phyloP scores from a whole-genome alignment of 768 basidiomycete genomes.

The Melanogaster broomeanus region DNA sequence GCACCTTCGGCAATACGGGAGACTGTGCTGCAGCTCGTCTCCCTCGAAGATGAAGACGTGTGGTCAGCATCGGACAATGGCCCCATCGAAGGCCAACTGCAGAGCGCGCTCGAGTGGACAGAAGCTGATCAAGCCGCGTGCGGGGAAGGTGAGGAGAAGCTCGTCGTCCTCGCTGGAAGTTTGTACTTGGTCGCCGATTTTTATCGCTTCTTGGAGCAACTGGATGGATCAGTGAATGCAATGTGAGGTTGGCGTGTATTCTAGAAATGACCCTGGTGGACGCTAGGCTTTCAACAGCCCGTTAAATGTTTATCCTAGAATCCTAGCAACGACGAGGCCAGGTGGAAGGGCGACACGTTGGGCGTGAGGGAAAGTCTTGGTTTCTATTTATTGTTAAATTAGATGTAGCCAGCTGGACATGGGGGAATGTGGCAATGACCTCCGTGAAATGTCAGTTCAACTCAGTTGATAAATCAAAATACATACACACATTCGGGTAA shows the following conservation, averaged over 20 bases:
- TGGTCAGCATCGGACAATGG: slow-evolving; percentile 43
- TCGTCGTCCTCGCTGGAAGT: slow-evolving; percentile 86
- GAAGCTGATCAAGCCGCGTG: slow-evolving; percentile 11
- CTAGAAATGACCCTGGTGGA: background rate
- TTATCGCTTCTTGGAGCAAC: slow-evolving; percentile 53
- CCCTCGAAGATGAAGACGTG: slow-evolving; percentile 40
- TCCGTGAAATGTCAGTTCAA: no score
- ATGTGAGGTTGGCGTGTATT: background rate
- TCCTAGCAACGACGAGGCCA: no score
- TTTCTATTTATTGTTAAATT: no score
- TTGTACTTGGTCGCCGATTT: slow-evolving; percentile 94
- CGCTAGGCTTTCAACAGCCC: background rate
- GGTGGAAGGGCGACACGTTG: no score
- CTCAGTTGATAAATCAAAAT: no score
- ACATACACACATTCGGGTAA: background rate
- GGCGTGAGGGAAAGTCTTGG: no score
- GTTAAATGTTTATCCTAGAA: no score
- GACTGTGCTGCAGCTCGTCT: slow-evolving; percentile 44
- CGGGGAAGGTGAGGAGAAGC: slow-evolving; percentile 27
- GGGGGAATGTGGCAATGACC: no score
- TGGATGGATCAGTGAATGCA: slow-evolving; percentile 7
- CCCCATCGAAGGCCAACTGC: slow-evolving; percentile 36
- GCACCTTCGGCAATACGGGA: slow-evolving; percentile 49
- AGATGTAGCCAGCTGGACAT: background rate
- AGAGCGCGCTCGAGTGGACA: slow-evolving; percentile 53